Evolutionary conservation across 495 filamentous ascomycete species (phyloP), one percentile per base, ranked within the genome.

Genomic region (Letharia columbiana): DNA sequence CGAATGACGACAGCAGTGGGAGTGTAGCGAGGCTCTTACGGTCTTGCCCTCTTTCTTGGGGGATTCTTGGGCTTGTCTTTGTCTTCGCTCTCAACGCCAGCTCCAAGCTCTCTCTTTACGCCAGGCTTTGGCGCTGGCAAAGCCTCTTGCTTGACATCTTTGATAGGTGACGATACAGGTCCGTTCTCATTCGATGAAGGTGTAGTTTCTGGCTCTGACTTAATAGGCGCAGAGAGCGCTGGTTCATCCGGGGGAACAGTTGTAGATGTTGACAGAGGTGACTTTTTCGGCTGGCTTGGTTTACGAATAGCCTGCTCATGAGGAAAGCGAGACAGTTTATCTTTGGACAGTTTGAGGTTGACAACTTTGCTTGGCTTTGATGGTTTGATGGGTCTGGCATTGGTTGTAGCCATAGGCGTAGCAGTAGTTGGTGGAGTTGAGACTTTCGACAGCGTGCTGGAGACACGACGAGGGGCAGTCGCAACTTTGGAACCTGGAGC

Each of bases 11-110:
- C 23, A 67, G 62, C 28, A 65, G 20, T 59, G 42, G 39, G 12
- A 8, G 56, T 41, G 20, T 60, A 45, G 59, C n/a, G 63, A 74
- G 61, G 45, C 65, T 87, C 90, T 84, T 88, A 98, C 94, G 96
- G 77, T 83, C 85, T 86, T 70, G 89, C 86, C 77, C 93, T 92
- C 84, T 96, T 97, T 83, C 97, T 98, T 0, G 93, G 91, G 23
- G 91, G 91, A 10, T 94, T 92, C 79, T 96, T 92, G 64, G 90
- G 89, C 68, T 89, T 78, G 45, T 86, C 81, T 77, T 90, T 91
- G 37, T 86, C 78, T 18, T 79, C 70, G 11, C 80, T 74, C 68
- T 89, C 84, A 54, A 79, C 79, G 47, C 79, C 82, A 70, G 86
- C 82, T 28, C 80, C 79, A 71, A 83, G 80, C 71, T 78, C 79